Evolutionary conservation across 2,329 filamentous ascomycete species (phyloP).

Genomic region (Aspergillus caelatus): DNA sequence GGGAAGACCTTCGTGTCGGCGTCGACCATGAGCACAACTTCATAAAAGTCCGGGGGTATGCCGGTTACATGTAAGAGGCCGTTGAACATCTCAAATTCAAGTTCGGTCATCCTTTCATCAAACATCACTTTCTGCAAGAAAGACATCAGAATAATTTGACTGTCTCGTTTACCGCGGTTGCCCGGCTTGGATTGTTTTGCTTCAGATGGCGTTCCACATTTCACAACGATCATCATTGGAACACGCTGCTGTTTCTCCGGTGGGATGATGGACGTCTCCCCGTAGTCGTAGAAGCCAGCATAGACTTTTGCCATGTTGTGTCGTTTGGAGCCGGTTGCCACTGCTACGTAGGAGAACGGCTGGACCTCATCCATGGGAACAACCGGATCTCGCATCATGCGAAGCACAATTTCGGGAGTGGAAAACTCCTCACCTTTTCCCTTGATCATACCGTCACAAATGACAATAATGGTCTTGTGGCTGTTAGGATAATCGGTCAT

Average conservation of each 20-base stretch:
- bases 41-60: slow-evolving; percentile 97
- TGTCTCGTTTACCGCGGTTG: slow-evolving; percentile 97
- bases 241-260: slow-evolving; percentile 90
- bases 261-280: slow-evolving; percentile 75
- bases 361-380: slow-evolving; percentile 79
- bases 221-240: slow-evolving; percentile 95
- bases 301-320: slow-evolving; percentile 99
- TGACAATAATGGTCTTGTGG: slow-evolving; percentile 93
- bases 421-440: slow-evolving; percentile 84
- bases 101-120: slow-evolving; percentile 98
- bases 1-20: slow-evolving; percentile 99
- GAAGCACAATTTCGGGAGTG: slow-evolving; percentile 85
- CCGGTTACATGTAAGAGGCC: slow-evolving; percentile 98
- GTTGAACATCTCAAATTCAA: slow-evolving; percentile 99
- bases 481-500: slow-evolving; percentile 99
- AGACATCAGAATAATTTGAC: slow-evolving; percentile 98
- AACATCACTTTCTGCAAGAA: slow-evolving; percentile 99
- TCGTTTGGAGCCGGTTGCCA: slow-evolving; percentile 91
- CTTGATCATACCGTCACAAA: slow-evolving; percentile 98
- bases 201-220: slow-evolving; percentile 92
- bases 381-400: slow-evolving; percentile 93
- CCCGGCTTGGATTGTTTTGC: slow-evolving; percentile 80
- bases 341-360: slow-evolving; percentile 93
- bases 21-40: slow-evolving; percentile 98
- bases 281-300: slow-evolving; percentile 97